Evolutionary conservation across 1,284 basidiomycete genomes (phyloP).

Genomic region (Megacollybia platyphylla): DNA sequence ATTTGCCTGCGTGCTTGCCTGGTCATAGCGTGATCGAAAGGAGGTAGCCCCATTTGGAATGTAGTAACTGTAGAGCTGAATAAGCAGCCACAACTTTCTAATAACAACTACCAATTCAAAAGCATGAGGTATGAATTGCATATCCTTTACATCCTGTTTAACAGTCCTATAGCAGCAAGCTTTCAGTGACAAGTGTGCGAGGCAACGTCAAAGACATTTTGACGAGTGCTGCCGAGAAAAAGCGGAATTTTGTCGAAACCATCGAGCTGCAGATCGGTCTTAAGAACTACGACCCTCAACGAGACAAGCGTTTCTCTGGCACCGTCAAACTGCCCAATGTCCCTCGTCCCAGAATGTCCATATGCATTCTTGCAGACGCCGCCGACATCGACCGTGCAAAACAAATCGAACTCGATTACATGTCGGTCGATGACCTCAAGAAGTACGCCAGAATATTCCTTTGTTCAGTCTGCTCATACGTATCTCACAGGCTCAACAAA

Average conservation of each 20-base stretch:
- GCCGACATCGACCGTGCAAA: conserved; percentile 98
- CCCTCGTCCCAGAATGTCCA: conserved; percentile 96
- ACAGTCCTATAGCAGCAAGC: conserved; percentile 36
- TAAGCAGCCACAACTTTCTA: no score
- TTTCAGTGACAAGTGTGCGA: conserved; percentile 99
- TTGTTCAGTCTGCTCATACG: not conserved
- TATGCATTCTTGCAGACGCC: conserved; percentile 99
- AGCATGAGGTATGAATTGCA: no score
- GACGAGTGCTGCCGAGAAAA: conserved; percentile 72
- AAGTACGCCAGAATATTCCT: conserved; percentile 45
- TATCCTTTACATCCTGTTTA: no score
- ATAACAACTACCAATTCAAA: no score
- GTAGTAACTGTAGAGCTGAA: no score
- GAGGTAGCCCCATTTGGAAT: no score
- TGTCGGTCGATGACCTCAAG: conserved; percentile 99
- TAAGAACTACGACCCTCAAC: conserved; percentile 97
- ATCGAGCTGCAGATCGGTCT: conserved; percentile 95
- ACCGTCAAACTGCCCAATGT: conserved; percentile 96
- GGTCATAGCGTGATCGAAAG: not conserved
- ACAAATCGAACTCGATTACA: conserved; percentile 95
- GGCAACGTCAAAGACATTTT: conserved; percentile 84
- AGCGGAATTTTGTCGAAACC: conserved; percentile 85
- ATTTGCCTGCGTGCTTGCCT: conserved; percentile 18
- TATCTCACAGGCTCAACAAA: conserved; percentile 74
- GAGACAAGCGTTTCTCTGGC: conserved; percentile 95